These are phyloP conservation scores for Tagetes erecta DNA, from an alignment of 129 eudicot genomes.

Conservation along the genomic window DNA sequence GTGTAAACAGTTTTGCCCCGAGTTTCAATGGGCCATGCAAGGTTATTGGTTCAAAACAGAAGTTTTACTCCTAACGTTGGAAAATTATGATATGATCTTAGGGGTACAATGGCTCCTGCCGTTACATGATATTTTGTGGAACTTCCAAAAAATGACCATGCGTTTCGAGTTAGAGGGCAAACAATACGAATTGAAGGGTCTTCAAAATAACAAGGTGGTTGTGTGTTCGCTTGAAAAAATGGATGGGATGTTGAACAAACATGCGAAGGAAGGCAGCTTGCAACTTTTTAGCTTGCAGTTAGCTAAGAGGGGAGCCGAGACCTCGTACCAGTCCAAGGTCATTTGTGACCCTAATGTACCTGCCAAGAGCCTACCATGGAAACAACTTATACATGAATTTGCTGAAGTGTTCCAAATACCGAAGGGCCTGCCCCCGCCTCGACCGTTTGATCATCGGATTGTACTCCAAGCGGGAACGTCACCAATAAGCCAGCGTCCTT, in stretches of 20 bases:
- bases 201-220: too few species aligned
- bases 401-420: constrained; percentile 13
- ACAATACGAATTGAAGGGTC: too few species aligned
- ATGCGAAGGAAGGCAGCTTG: background rate
- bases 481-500: constrained; percentile 10
- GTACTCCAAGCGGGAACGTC: background rate
- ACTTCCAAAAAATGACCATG: too few species aligned
- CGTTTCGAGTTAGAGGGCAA: too few species aligned
- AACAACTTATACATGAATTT: background rate
- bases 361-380: background rate
- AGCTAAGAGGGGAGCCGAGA: background rate
- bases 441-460: constrained; percentile 1
- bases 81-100: constrained; percentile 10
- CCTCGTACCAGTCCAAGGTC: background rate
- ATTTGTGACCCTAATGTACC: background rate
- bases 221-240: too few species aligned
- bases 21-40: constrained; percentile 6
- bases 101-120: constrained; percentile 14
- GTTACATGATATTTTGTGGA: too few species aligned
- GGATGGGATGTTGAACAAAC: too few species aligned
- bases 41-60: constrained; percentile 5
- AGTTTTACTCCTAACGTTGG: constrained; percentile 1
- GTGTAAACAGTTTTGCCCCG: background rate
- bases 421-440: constrained; percentile 4
- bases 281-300: constrained; percentile 9